Conservation (phyloP, 208 protist genomes). For the Leptomonas pyrrhocoris region DNA sequence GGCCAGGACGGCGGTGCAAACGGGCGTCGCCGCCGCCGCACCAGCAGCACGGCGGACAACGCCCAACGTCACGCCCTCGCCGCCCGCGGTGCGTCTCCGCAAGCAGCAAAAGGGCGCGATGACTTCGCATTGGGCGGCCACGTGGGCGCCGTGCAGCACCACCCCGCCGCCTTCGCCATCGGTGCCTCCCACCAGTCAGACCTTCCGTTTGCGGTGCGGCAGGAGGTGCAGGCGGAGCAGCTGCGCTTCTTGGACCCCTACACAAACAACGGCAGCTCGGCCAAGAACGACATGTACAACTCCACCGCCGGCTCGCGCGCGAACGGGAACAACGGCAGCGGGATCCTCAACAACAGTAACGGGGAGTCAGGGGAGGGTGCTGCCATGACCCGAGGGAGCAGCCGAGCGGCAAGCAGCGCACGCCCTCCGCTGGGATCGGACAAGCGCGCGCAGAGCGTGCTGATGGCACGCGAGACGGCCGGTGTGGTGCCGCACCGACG, state of each 20-base stretch:
- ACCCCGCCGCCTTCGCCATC: slow-evolving; percentile 65
- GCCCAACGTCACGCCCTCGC: not conserved
- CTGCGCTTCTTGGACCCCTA: slow-evolving; percentile 80
- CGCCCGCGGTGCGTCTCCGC: not conserved
- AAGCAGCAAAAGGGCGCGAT: slow-evolving; percentile 9
- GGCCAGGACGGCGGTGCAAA: slow-evolving; percentile 1
- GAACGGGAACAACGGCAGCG: slow-evolving; percentile 17
- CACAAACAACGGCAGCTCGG: slow-evolving; percentile 33
- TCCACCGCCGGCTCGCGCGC: not conserved
- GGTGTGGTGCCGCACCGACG: slow-evolving; percentile 74
- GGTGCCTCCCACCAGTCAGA: slow-evolving; percentile 57
- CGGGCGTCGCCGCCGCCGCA: not conserved
- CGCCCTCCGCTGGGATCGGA: slow-evolving; percentile 18
- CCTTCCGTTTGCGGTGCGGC: slow-evolving; percentile 71
- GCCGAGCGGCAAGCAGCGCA: slow-evolving; percentile 20
- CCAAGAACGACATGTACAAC: slow-evolving; percentile 44
- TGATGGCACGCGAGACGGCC: slow-evolving; percentile 60
- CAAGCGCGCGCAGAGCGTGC: slow-evolving; percentile 35
- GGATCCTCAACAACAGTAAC: slow-evolving; percentile 16
- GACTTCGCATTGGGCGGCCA: slow-evolving; percentile 85
- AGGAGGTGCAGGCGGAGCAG: slow-evolving; percentile 67
- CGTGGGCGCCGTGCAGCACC: slow-evolving; percentile 79
- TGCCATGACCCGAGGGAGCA: slow-evolving; percentile 8
- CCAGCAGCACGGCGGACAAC: not conserved
- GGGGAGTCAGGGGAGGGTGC: not conserved